A percentile compares a stretch with the other conserved stretches of the same genome.
phyloP scores from a whole-genome alignment of 768 basidiomycete genomes.

The Panellus pusillus region DNA sequence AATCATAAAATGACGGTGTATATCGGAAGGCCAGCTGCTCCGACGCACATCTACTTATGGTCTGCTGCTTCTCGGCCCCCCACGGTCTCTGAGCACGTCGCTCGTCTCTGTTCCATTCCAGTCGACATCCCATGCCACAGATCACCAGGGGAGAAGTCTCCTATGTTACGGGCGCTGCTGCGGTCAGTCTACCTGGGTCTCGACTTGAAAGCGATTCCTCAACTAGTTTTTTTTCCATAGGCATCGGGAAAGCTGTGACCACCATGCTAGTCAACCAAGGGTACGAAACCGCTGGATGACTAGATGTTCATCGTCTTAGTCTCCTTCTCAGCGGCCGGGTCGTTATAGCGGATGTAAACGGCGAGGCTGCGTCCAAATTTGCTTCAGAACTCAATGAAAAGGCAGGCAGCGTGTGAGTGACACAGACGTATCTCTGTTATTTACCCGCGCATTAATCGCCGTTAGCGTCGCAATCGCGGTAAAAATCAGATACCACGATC shows the following conservation, averaged over 20 bases:
- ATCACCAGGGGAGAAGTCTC: conserved; percentile 17
- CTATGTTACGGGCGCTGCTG: conserved; percentile 14
- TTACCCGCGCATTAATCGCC: neutral
- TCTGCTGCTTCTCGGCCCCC: neutral
- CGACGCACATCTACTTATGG: neutral
- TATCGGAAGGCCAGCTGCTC: neutral
- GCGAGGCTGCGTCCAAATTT: conserved; percentile 10
- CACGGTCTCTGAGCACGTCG: neutral
- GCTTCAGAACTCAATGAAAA: conserved; percentile 22
- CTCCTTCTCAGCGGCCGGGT: conserved; percentile 12
- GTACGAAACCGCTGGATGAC: neutral
- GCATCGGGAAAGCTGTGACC: conserved; percentile 19
- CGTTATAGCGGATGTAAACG: conserved; percentile 20
- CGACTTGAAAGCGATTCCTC: neutral
- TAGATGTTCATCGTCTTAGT: neutral
- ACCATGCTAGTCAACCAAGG: conserved; percentile 17
- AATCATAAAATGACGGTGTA: too few relatives aligned
- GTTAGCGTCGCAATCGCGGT: conserved; percentile 20
- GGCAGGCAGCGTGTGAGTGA: conserved; percentile 18
- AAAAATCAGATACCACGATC: conserved; percentile 16
- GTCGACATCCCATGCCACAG: conserved; percentile 3
- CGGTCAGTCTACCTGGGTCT: conserved; percentile 1
- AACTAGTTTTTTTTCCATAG: neutral
- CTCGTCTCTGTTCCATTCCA: neutral
- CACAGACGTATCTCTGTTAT: too few relatives aligned